Evolutionary conservation across 768 basidiomycete species (phyloP), one percentile per base, ranked within the genome.

Genomic region (Rhodotorula graminis): DNA sequence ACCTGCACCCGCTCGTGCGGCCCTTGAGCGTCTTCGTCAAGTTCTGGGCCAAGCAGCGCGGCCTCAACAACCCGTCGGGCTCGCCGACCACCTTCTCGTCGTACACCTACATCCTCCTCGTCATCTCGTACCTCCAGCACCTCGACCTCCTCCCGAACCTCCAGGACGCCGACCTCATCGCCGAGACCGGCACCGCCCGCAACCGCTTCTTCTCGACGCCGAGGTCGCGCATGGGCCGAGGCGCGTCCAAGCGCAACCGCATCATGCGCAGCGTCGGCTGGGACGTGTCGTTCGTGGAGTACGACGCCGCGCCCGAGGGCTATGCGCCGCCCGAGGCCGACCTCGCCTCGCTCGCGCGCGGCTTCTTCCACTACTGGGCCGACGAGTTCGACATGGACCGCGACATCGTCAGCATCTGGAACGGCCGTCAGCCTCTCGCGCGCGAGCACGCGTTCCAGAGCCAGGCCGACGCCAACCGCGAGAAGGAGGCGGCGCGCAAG

Each of bases 61-160:
- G 82, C 0, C 79, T 88, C 57, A 88, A 88, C 76, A 78, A 79
- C 27, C 84, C 88, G 0, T 78, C 81, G 27, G 75, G 77, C 1
- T 49, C 59, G 25, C 74, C 80, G 2, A 63, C 74, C 8, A 84
- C 84, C 5, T 87, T 89, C 77, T 88, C 85, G 71, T 89, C 87
- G 72, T 89, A 89, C 79, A 83, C 87, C 2, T 78, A 87, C 33
- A 81, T 84, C 18, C 77, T 89, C 74, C 88, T 89, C 87, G 85
- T 85, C 0, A 83, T 89, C 52, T 85, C 82, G 0, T 85, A 85
- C 70, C 78, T 88, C 8, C 89, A 89, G 82, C 44, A 29, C 27
- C 56, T 65, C 59, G 29, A 42, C 9, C 44, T 77, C 68, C 67
- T 78, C 18, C 78, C 76, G 23, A 77, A 77, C 58, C 69, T 78